phyloP scores from a whole-genome alignment of 441 rosid genomes.

The Populus hybrid region DNA sequence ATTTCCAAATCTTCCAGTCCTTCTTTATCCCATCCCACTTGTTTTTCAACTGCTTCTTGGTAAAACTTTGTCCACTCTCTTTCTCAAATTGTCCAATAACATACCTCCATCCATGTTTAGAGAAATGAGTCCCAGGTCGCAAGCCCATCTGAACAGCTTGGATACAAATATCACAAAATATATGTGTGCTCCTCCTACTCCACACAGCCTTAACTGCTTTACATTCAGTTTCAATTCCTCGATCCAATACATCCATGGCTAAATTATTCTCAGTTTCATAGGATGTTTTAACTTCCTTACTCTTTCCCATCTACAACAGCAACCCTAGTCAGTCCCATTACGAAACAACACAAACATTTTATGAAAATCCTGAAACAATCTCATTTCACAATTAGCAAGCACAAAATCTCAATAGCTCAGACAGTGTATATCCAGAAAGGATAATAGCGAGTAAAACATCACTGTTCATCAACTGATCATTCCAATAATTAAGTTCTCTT shows the following conservation, averaged over 20 bases:
- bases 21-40: conserved; percentile 16
- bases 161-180: conserved; percentile 7
- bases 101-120: conserved; percentile 13
- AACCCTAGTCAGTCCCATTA: background rate
- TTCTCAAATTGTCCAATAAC: conserved; percentile 9
- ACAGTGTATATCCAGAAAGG: background rate
- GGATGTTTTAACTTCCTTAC: background rate
- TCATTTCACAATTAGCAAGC: background rate
- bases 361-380: background rate
- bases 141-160: conserved; percentile 12
- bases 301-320: conserved; percentile 6
- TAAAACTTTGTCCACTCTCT: conserved; percentile 10
- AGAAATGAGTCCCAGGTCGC: conserved; percentile 15
- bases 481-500: background rate
- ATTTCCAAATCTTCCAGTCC: conserved; percentile 15
- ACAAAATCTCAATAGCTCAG: background rate
- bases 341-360: background rate
- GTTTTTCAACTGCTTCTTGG: conserved; percentile 13
- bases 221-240: background rate
- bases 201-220: conserved; percentile 11
- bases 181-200: conserved; percentile 3
- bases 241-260: background rate
- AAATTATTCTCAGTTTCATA: background rate
- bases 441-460: background rate
- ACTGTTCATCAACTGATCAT: background rate